Evolutionary conservation across 495 filamentous ascomycete species (phyloP), one percentile per base, ranked within the genome.

Genomic region (Aspergillus ellipticus): DNA sequence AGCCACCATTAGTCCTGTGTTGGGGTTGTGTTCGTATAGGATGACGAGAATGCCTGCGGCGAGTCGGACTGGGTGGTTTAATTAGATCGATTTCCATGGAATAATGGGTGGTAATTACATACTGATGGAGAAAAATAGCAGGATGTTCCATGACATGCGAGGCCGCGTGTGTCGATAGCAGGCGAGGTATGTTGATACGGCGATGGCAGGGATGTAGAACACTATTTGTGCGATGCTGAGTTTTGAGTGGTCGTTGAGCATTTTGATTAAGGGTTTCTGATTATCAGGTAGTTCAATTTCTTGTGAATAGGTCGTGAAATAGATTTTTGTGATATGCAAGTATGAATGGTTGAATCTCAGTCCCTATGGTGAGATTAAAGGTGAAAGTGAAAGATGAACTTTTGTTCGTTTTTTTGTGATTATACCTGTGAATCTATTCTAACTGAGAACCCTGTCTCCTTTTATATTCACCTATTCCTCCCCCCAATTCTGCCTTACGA

Each of bases 41-140:
- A 66, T 60, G 3, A 66, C 58, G 22, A 68, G 31, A 6, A 66
- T 63, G 3, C 60, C 65, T 6, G 54, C 42, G 3, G 56, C 57
- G 11, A 69, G 26, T 8, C 64, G 64, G 39, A 66, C 64, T 68
- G 42, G n/a, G n/a, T n/a, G n/a, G n/a, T n/a, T n/a, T n/a, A n/a
- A n/a, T n/a, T n/a, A n/a, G n/a, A n/a, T n/a, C n/a, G n/a, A n/a
- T n/a, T n/a, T n/a, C n/a, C n/a, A n/a, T n/a, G n/a, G n/a, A n/a
- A 13, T 50, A 16, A 35, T 28, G 33, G 16, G 6, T 24, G 17
- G 2, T 7, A 39, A 15, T 6, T 0, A 31, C 24, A 10, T 22
- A 54, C 52, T 45, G 17, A 35, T 21, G 26, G 49, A 57, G 51
- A 64, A 67, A 10, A 61, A 24, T 0, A 60, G 42, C n/a, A 67